A percentile compares a stretch with the other conserved stretches of the same genome.
Evolutionary conservation across 1,139 yeast genomes (phyloP).

Genomic region (Sugiyamaella neomexicana): DNA sequence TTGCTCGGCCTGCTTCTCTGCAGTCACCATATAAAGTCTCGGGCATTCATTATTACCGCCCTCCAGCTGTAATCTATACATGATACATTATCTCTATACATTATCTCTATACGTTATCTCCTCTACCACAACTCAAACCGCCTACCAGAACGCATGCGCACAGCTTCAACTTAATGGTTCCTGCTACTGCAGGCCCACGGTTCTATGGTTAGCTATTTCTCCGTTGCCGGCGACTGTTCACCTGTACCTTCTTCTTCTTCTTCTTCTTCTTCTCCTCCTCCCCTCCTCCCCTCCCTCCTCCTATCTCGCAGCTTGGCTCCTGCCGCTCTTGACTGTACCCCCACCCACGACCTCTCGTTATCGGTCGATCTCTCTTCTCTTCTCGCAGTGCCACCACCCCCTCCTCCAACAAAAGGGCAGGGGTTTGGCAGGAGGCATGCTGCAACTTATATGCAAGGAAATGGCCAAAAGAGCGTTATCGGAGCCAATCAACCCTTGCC

Average conservation of each 20-base stretch:
- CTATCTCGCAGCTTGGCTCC: neutral
- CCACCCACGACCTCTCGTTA: neutral
- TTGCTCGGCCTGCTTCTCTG: no score
- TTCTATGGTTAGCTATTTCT: neutral
- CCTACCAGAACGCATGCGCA: neutral
- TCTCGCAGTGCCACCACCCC: no score
- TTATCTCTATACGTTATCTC: neutral
- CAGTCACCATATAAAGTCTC: no score
- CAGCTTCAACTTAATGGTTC: neutral
- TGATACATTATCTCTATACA: no score
- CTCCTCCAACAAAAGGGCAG: neutral
- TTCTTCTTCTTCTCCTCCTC: no score
- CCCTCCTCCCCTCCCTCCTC: neutral
- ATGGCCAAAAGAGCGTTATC: neutral
- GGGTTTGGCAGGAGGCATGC: neutral
- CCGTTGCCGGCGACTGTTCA: no score
- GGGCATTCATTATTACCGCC: no score
- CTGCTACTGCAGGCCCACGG: neutral
- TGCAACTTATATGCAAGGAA: neutral
- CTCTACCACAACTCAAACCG: neutral
- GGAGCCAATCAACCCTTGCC: constrained; percentile 10
- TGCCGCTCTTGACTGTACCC: neutral
- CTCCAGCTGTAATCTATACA: no score
- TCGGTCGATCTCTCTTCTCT: no score
- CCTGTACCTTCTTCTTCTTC: neutral